Evolutionary conservation across 768 basidiomycete genomes (phyloP).

Genomic region (Daedaleopsis nitida): DNA sequence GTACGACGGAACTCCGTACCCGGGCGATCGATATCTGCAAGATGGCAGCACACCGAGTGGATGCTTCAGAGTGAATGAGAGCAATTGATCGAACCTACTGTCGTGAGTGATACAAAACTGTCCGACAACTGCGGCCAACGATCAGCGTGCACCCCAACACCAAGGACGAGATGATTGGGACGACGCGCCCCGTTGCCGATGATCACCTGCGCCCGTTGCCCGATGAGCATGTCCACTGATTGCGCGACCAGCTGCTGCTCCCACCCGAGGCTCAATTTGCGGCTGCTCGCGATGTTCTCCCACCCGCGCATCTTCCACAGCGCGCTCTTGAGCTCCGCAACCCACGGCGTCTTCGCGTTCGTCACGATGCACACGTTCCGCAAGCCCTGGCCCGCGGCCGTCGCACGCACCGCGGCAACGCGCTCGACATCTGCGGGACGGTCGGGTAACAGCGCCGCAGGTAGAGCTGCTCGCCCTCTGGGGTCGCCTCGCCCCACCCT

Average conservation of each 20-base stretch:
- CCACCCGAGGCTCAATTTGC: slow-evolving; percentile 53
- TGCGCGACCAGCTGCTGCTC: slow-evolving; percentile 60
- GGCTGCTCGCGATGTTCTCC: slow-evolving; percentile 53
- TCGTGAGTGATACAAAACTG: not conserved
- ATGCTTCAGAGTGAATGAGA: slow-evolving; percentile 11
- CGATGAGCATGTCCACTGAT: slow-evolving; percentile 70
- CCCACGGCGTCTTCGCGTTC: slow-evolving; percentile 56
- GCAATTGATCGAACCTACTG: not conserved
- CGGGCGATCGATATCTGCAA: too few relatives aligned
- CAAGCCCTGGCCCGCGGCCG: slow-evolving; percentile 31
- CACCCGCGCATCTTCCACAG: slow-evolving; percentile 42
- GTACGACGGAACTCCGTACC: too few relatives aligned
- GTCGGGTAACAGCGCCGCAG: slow-evolving; percentile 54
- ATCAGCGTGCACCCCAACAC: too few relatives aligned
- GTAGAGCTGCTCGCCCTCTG: slow-evolving; percentile 37
- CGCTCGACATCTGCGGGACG: slow-evolving; percentile 49
- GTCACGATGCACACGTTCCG: slow-evolving; percentile 64
- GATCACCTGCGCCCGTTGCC: slow-evolving; percentile 61
- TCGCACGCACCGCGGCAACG: slow-evolving; percentile 33
- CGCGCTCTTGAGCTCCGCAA: slow-evolving; percentile 45
- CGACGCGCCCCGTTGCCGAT: slow-evolving; percentile 68
- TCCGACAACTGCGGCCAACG: too few relatives aligned
- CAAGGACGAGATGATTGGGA: too few relatives aligned
- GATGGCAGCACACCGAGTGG: too few relatives aligned
- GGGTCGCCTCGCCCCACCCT: slow-evolving; percentile 18